Percentiles rank a stretch among this genome's conserved stretches.
These are phyloP conservation scores for Thuja plicata DNA, from an alignment of 83 land plant genomes.

Conservation along the genomic window DNA sequence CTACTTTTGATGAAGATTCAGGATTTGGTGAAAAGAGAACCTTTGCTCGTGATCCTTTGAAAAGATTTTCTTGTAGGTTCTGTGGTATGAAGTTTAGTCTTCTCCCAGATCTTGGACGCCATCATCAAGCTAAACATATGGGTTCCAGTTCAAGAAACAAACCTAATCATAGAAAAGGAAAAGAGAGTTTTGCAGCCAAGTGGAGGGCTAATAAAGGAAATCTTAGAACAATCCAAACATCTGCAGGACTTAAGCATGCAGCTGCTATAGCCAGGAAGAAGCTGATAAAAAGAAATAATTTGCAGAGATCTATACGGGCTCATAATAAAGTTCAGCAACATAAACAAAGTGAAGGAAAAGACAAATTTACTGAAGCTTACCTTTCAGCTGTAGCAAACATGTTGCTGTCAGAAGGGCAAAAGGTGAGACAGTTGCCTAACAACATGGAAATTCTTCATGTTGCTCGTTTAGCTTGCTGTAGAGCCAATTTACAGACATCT, in stretches of 20 bases:
- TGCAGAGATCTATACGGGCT: constrained; percentile 2
- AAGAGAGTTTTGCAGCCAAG: constrained; percentile 26
- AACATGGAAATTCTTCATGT: constrained; percentile 56
- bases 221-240: constrained; percentile 16
- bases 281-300: constrained; percentile 8
- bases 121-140: constrained; percentile 93
- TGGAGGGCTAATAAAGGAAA: constrained; percentile 34
- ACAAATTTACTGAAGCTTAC: constrained; percentile 36
- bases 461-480: constrained; percentile 80
- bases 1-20: constrained; percentile 2
- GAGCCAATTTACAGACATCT: constrained; percentile 35
- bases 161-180: constrained; percentile 27
- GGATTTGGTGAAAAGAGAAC: constrained; percentile 12
- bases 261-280: constrained; percentile 13
- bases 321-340: constrained; percentile 22
- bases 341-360: constrained; percentile 22
- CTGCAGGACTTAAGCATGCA: neutral
- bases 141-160: constrained; percentile 21
- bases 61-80: constrained; percentile 61
- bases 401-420: constrained; percentile 50
- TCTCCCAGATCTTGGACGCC: constrained; percentile 92
- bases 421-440: constrained; percentile 53
- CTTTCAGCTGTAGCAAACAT: constrained; percentile 47
- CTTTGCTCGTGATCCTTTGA: constrained; percentile 6
- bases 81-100: constrained; percentile 80